Conservation (phyloP, 108 stramenopile species). For the Schizochytrium sp. region DNA sequence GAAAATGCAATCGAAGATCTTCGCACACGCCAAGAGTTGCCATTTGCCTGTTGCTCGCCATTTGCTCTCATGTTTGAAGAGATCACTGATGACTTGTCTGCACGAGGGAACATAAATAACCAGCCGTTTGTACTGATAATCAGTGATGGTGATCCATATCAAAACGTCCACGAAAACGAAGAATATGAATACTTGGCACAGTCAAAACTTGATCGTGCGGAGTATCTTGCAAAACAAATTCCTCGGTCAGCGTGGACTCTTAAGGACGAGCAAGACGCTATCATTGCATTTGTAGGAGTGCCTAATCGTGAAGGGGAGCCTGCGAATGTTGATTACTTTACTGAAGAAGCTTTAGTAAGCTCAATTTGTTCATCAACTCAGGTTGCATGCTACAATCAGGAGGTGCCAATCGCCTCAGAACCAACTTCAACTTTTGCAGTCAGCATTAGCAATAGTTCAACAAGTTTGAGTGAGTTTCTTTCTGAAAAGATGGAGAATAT, state of each 20-base stretch:
- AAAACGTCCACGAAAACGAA: neutral
- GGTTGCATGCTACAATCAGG: neutral
- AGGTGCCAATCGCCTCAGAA: slow-evolving; percentile 9
- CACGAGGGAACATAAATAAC: neutral
- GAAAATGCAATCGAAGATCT: neutral
- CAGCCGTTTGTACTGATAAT: neutral
- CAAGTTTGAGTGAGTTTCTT: neutral
- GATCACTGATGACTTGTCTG: neutral
- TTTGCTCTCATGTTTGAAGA: neutral
- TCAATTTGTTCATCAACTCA: neutral
- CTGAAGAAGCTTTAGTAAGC: neutral
- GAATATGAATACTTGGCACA: neutral
- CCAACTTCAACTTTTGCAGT: neutral
- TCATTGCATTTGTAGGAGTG: neutral
- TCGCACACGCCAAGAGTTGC: neutral
- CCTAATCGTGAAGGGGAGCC: neutral
- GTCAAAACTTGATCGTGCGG: neutral
- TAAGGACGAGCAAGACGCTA: neutral
- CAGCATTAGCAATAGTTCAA: neutral
- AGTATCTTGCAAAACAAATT: neutral
- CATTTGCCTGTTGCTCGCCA: slow-evolving; percentile 13
- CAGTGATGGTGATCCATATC: neutral
- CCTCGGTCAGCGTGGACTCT: slow-evolving; percentile 24
- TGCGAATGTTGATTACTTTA: neutral
- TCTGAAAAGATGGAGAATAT: neutral